Percentiles rank a stretch among this genome's conserved stretches.
These are phyloP conservation scores for Pleurotus cornucopiae DNA, from an alignment of 768 basidiomycete genomes.

Conservation along the genomic window DNA sequence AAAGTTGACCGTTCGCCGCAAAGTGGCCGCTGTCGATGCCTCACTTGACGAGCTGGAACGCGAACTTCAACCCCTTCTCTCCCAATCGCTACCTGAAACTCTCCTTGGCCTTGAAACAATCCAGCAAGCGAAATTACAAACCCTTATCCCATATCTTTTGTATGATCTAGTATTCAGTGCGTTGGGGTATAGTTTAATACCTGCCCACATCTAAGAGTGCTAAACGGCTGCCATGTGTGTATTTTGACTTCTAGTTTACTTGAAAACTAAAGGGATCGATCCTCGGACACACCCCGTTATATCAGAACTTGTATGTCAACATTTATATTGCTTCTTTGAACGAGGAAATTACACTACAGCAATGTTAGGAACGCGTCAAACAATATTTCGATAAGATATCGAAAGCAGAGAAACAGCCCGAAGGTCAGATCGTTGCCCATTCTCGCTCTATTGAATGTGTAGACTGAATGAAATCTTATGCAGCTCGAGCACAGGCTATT, in stretches of 20 bases:
- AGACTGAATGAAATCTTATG: neutral
- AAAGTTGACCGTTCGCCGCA: slow-evolving; percentile 40
- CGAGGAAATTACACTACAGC: too few species aligned
- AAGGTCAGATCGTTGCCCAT: slow-evolving; percentile 34
- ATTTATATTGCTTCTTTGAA: too few species aligned
- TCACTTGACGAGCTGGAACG: slow-evolving; percentile 71
- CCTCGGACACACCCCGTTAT: slow-evolving; percentile 76
- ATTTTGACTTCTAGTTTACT: slow-evolving; percentile 52
- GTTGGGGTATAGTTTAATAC: slow-evolving; percentile 18
- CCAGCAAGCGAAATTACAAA: slow-evolving; percentile 80
- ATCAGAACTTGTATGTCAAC: slow-evolving; percentile 53
- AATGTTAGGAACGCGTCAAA: slow-evolving; percentile 63
- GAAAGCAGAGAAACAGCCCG: slow-evolving; percentile 62
- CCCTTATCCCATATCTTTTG: slow-evolving; percentile 73
- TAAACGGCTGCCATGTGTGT: neutral
- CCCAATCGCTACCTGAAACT: slow-evolving; percentile 65
- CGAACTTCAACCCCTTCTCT: slow-evolving; percentile 60
- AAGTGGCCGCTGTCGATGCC: slow-evolving; percentile 43
- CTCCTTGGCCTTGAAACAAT: slow-evolving; percentile 61
- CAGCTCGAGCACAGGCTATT: slow-evolving; percentile 42
- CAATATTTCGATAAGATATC: slow-evolving; percentile 83
- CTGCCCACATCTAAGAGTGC: neutral
- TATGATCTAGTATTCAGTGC: slow-evolving; percentile 85
- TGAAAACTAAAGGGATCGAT: slow-evolving; percentile 77
- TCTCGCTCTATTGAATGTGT: neutral